Conservation (phyloP, 768 basidiomycete species). For the Punctularia strigosozonata region DNA sequence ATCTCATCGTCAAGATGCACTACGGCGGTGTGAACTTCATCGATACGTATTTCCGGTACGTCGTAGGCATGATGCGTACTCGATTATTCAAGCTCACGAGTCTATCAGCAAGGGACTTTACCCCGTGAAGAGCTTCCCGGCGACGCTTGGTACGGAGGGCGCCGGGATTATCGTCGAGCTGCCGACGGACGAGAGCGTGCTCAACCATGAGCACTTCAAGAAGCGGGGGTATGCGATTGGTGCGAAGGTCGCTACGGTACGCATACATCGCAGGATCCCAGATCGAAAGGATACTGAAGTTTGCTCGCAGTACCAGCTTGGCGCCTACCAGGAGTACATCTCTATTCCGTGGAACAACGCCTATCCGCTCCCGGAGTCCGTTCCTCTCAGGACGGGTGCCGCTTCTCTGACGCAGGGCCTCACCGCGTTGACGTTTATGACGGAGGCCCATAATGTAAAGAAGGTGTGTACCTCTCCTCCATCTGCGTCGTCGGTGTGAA, state of each 20-base stretch:
- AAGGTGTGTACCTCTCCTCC: too few relatives aligned
- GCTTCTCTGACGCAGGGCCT: constrained; percentile 64
- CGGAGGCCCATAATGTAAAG: constrained; percentile 79
- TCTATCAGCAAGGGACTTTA: constrained; percentile 49
- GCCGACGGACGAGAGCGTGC: constrained; percentile 51
- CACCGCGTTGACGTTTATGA: constrained; percentile 67
- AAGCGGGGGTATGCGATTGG: constrained; percentile 56
- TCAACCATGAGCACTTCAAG: constrained; percentile 52
- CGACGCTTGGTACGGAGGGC: constrained; percentile 65
- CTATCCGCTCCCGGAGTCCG: constrained; percentile 49
- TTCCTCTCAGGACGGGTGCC: constrained; percentile 54
- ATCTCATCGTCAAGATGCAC: constrained; percentile 52
- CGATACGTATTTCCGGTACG: constrained; percentile 69
- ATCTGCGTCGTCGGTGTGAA: too few relatives aligned
- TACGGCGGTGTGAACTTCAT: constrained; percentile 83
- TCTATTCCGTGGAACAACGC: constrained; percentile 51
- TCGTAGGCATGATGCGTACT: constrained; percentile 1
- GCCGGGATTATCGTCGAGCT: constrained; percentile 67
- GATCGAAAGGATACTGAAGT: too few relatives aligned
- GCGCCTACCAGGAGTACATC: constrained; percentile 62
- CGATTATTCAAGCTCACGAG: neutral
- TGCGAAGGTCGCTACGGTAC: constrained; percentile 59
- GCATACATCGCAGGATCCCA: too few relatives aligned
- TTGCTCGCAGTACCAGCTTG: constrained; percentile 30
- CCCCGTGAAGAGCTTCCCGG: constrained; percentile 42